Evolutionary conservation across 306 rosid species (phyloP).

Genomic region (Prosopis cineraria): DNA sequence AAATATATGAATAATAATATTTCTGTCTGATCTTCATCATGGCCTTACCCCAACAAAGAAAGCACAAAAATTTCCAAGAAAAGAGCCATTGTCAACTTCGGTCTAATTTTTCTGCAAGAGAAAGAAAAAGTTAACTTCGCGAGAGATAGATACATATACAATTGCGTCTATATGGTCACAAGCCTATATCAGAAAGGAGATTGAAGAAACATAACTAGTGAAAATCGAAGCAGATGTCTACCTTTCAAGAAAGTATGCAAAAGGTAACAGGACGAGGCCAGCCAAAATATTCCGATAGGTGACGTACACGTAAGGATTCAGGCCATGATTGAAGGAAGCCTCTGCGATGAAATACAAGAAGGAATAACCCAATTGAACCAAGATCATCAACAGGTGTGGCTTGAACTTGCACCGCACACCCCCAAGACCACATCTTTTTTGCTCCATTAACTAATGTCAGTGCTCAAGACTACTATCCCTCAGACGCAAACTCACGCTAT

Average conservation of each 20-base stretch:
- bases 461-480: neutral
- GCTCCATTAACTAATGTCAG: neutral
- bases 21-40: neutral
- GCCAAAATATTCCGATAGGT: conserved; percentile 44
- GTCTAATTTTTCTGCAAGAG: conserved; percentile 50
- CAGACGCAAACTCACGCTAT: neutral
- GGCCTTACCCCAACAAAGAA: conserved; percentile 59
- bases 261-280: conserved; percentile 45
- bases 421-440: neutral
- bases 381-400: neutral
- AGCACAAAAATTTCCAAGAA: conserved; percentile 59
- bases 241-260: conserved; percentile 66
- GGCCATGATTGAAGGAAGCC: neutral
- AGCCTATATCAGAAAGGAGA: neutral
- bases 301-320: neutral
- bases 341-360: neutral
- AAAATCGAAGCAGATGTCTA: neutral
- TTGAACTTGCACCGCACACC: neutral
- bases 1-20: neutral
- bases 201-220: neutral
- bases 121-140: neutral
- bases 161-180: neutral
- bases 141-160: neutral
- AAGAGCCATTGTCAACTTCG: conserved; percentile 51
- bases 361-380: neutral